Conservation (phyloP, 768 basidiomycete genomes). For the Infundibulicybe gibba region DNA sequence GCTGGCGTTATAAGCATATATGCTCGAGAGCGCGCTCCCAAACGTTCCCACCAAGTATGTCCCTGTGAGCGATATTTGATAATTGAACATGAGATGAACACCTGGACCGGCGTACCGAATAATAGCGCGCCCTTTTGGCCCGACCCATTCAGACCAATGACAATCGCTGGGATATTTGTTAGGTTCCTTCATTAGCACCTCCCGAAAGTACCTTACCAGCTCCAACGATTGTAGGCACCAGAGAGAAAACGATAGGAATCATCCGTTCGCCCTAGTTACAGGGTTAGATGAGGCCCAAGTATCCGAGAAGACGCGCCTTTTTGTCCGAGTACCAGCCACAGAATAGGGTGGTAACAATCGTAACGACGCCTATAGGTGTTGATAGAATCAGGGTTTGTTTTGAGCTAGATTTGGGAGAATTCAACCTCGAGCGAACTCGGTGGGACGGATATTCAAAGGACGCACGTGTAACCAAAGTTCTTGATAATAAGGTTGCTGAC, state of each 20-base stretch:
- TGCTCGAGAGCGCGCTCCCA: slow-evolving; percentile 52
- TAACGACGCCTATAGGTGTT: slow-evolving; percentile 52
- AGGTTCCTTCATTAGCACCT: not conserved
- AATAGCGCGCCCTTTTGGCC: slow-evolving; percentile 48
- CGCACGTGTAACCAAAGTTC: slow-evolving; percentile 61
- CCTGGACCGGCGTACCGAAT: slow-evolving; percentile 36
- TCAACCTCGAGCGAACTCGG: too few species aligned
- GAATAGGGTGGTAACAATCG: slow-evolving; percentile 40
- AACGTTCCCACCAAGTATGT: slow-evolving; percentile 52
- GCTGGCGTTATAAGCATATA: slow-evolving; percentile 63
- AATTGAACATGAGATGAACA: not conserved
- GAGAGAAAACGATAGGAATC: slow-evolving; percentile 53
- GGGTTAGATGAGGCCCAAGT: not conserved
- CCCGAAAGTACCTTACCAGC: slow-evolving; percentile 28
- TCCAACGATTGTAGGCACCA: slow-evolving; percentile 58
- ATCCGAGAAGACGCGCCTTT: slow-evolving; percentile 32
- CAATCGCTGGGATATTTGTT: slow-evolving; percentile 29
- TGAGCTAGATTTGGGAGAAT: slow-evolving; percentile 34
- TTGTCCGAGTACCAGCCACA: slow-evolving; percentile 67
- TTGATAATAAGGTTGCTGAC: slow-evolving; percentile 63
- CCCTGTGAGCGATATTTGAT: slow-evolving; percentile 22
- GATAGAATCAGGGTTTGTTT: slow-evolving; percentile 58
- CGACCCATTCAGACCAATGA: slow-evolving; percentile 50
- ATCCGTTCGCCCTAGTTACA: slow-evolving; percentile 47
- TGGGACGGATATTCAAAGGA: not conserved